Evolutionary conservation across 306 rosid genomes (phyloP).

Genomic region (Neltuma alba): DNA sequence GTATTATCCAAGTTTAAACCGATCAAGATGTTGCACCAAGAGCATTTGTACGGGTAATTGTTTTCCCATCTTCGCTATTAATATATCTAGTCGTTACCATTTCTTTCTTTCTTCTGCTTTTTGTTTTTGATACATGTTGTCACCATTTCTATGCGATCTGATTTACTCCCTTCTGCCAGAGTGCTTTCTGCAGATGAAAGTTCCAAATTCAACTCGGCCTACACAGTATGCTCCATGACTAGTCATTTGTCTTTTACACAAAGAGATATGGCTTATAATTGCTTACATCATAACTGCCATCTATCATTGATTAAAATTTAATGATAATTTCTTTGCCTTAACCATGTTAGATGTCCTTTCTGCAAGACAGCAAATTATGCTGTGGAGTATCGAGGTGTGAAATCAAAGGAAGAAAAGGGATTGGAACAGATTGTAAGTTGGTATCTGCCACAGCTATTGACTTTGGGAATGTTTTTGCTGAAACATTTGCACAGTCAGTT

Average conservation of each 20-base stretch:
- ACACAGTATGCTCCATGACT: slow-evolving; percentile 88
- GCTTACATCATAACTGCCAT: slow-evolving; percentile 2
- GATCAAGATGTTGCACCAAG: slow-evolving; percentile 98
- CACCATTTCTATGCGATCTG: slow-evolving; percentile 31
- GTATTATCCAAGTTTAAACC: slow-evolving; percentile 98
- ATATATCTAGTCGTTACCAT: slow-evolving; percentile 13
- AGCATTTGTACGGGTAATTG: slow-evolving; percentile 94
- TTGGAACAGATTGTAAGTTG: slow-evolving; percentile 86
- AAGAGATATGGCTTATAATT: not conserved
- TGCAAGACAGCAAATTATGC: slow-evolving; percentile 94
- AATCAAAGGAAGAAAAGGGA: slow-evolving; percentile 95
- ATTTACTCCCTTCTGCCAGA: slow-evolving; percentile 58
- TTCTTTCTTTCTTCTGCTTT: too few relatives aligned
- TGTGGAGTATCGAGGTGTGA: slow-evolving; percentile 95
- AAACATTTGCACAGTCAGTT: slow-evolving; percentile 14
- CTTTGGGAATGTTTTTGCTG: slow-evolving; percentile 22
- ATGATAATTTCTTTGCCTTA: slow-evolving; percentile 54
- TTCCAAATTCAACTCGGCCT: slow-evolving; percentile 97
- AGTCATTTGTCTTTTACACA: slow-evolving; percentile 24
- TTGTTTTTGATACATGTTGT: too few relatives aligned
- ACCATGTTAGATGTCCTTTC: slow-evolving; percentile 84
- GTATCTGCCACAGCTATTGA: slow-evolving; percentile 29
- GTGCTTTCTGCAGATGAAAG: slow-evolving; percentile 99
- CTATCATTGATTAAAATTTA: slow-evolving; percentile 17
- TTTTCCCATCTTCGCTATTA: slow-evolving; percentile 20